Evolutionary conservation across 768 basidiomycete genomes (phyloP).

Genomic region (Sistotremastrum niveocremeum): DNA sequence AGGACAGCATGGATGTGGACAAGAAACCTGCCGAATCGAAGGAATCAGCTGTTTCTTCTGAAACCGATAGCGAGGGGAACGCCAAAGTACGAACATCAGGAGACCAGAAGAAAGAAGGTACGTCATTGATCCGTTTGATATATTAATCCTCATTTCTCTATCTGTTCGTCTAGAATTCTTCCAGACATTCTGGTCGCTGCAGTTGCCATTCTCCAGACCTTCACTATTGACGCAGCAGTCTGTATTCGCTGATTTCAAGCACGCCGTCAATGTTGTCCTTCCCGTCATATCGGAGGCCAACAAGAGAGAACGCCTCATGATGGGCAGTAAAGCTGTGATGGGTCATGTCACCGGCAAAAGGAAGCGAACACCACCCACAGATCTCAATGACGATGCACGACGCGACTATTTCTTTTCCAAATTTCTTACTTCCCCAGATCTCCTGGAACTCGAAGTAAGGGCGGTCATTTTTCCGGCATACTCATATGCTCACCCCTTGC

Average conservation of each 20-base stretch:
- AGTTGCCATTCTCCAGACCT: slow-evolving; percentile 74
- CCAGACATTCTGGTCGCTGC: slow-evolving; percentile 81
- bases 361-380: slow-evolving; percentile 36
- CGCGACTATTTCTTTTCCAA: slow-evolving; percentile 86
- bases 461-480: neutral
- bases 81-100: slow-evolving; percentile 6
- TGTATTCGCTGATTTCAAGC: slow-evolving; percentile 52
- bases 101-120: slow-evolving; percentile 51
- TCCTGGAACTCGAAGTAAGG: slow-evolving; percentile 75
- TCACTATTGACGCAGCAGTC: slow-evolving; percentile 45
- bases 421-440: slow-evolving; percentile 77
- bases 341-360: slow-evolving; percentile 36
- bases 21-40: slow-evolving; percentile 18
- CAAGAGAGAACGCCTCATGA: slow-evolving; percentile 77
- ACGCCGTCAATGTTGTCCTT: slow-evolving; percentile 57
- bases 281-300: slow-evolving; percentile 78
- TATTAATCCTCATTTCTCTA: neutral
- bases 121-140: neutral
- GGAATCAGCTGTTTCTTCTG: slow-evolving; percentile 16
- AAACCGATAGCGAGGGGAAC: neutral
- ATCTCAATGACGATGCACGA: slow-evolving; percentile 30
- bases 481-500: slow-evolving; percentile 3
- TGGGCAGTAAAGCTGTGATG: slow-evolving; percentile 49
- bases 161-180: slow-evolving; percentile 47
- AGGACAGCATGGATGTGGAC: neutral